Evolutionary conservation across 805 yeast species (phyloP), one percentile per base, ranked within the genome.

Genomic region (Hanseniaspora hatyaiensis): DNA sequence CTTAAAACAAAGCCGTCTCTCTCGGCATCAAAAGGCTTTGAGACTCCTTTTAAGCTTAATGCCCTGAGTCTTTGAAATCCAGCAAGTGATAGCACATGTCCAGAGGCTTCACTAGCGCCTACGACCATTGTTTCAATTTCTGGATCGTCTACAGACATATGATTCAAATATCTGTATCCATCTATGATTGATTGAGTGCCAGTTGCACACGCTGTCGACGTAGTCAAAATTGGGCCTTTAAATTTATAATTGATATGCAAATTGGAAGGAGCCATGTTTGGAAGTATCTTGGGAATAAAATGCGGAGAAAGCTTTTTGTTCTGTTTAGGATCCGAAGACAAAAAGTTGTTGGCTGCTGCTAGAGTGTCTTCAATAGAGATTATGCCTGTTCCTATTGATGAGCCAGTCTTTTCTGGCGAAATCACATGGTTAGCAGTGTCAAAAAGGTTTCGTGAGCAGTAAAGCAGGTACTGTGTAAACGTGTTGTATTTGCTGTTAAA

Each of bases 171-270:
- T 56, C 88, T 75, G 54, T 71, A 74, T 0, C 96, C 96, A 59
- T 92, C 99, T 3, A 97, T 97, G 40, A 92, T 80, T 0, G 96
- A 74, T 58, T 92, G 94, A 24, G 82, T 74, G 0, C 99, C 99
- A 0, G 98, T 87, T 3, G 99, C 95, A 67, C 99, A 92, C 0
- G 98, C 98, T 0, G 97, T 87, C 1, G 95, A 75, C 0, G 78
- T 92, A 0, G 94, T 69, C 59, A 88, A 96, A 36, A 83, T 75
- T 1, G 95, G 94, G 0, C 98, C 99, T 55, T 73, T 68, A 33
- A 87, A 66, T 1, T 82, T 82, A 55, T 78, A 75, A 53, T 75
- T 72, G 49, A 92, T 88, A 6, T 95, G 81, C 6, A 92, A 75
- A 51, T 86, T 78, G 2, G 97, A 96, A 0, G 88, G 86, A 0